Percentiles rank a stretch among this genome's conserved stretches.
phyloP scores from a whole-genome alignment of 2,329 filamentous ascomycete genomes.

The Lachnum nothofagi region DNA sequence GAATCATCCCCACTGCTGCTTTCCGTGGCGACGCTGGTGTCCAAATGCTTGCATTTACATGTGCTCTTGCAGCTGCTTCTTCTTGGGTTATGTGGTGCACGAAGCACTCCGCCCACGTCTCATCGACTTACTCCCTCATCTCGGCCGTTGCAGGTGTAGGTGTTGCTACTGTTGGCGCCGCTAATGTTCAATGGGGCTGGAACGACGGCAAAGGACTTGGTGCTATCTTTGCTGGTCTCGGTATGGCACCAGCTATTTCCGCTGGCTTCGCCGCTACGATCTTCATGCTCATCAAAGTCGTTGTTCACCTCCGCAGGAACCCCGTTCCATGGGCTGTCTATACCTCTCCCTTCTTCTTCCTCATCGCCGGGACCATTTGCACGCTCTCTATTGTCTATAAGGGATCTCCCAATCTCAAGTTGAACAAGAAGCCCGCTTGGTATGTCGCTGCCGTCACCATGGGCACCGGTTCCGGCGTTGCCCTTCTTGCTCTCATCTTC shows the following conservation, averaged over 20 bases:
- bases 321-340: constrained; percentile 69
- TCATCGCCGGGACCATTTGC: constrained; percentile 68
- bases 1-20: constrained; percentile 57
- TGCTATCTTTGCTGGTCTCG: constrained; percentile 66
- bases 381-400: constrained; percentile 77
- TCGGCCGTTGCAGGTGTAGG: constrained; percentile 65
- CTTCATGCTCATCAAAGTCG: constrained; percentile 67
- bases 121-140: constrained; percentile 67
- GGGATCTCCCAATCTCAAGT: constrained; percentile 63
- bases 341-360: constrained; percentile 71
- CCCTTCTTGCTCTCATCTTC: constrained; percentile 58
- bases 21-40: constrained; percentile 59
- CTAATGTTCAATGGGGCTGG: constrained; percentile 64
- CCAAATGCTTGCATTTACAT: constrained; percentile 64
- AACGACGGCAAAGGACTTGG: constrained; percentile 63
- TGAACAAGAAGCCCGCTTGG: constrained; percentile 61
- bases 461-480: constrained; percentile 57
- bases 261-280: constrained; percentile 61
- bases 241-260: constrained; percentile 65
- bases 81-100: constrained; percentile 80
- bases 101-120: constrained; percentile 65
- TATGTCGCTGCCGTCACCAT: constrained; percentile 64
- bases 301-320: constrained; percentile 67
- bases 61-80: constrained; percentile 59
- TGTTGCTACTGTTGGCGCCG: constrained; percentile 60